A percentile compares a stretch with the other conserved stretches of the same genome.
Conservation (phyloP, 148 eudicot species). For the Oxyria digyna region DNA sequence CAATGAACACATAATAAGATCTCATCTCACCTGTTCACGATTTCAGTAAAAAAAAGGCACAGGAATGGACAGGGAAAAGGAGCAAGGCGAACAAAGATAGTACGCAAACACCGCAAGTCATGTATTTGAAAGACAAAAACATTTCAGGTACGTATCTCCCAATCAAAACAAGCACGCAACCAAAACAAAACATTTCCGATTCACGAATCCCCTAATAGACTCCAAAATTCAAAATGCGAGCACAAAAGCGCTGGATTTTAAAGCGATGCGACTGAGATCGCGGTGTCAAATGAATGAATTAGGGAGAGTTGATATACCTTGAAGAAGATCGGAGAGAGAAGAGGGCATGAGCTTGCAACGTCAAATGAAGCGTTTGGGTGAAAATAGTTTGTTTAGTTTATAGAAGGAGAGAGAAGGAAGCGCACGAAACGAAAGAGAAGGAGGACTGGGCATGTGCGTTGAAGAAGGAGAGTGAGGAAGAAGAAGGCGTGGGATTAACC, state of each 20-base stretch:
- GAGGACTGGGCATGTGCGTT: not conserved
- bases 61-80: not conserved
- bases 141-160: not conserved
- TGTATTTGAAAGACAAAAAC: not conserved
- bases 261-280: not conserved
- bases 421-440: conserved; percentile 7
- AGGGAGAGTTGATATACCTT: not conserved
- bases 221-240: not conserved
- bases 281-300: not conserved
- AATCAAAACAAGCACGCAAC: not conserved
- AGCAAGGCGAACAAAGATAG: not conserved
- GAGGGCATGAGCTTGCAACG: not conserved
- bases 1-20: not conserved
- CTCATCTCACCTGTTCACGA: not conserved
- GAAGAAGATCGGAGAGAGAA: not conserved
- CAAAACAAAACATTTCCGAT: not conserved
- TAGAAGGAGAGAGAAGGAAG: not conserved
- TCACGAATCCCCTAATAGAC: not conserved
- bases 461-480: not conserved
- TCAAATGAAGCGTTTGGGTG: not conserved
- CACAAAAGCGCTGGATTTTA: not conserved
- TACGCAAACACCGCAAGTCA: not conserved
- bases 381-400: not conserved
- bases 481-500: conserved; percentile 1
- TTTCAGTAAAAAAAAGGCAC: not conserved